These are phyloP conservation scores for Telopea speciosissima DNA, from an alignment of 177 flowering plant species.

Conservation along the genomic window DNA sequence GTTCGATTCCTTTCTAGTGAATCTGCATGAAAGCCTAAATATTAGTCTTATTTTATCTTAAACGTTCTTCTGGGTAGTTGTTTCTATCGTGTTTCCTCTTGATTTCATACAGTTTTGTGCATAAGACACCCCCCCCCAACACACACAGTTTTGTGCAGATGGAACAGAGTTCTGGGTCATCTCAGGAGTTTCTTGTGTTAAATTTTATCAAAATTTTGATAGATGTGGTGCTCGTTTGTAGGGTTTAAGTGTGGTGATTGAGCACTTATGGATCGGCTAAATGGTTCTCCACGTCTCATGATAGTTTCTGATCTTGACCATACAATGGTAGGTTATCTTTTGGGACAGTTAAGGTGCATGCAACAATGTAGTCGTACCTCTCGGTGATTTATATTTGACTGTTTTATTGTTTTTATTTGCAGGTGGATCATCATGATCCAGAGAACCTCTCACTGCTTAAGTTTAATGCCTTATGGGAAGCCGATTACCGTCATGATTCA, in stretches of 20 bases:
- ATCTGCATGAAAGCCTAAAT: no score
- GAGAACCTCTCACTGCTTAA: constrained; percentile 80
- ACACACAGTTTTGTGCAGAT: no score
- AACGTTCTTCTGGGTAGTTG: no score
- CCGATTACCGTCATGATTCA: constrained; percentile 74
- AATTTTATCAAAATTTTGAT: background rate
- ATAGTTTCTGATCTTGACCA: constrained; percentile 96
- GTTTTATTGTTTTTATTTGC: constrained; percentile 14
- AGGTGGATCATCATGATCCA: constrained; percentile 96
- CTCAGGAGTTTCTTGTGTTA: no score
- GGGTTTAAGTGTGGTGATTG: constrained; percentile 11
- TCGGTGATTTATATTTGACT: constrained; percentile 1
- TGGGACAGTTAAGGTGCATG: background rate
- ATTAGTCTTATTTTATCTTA: no score
- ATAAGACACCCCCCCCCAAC: no score
- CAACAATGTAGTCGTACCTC: background rate
- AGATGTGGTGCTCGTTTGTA: constrained; percentile 4
- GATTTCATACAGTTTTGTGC: no score
- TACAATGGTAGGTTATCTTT: constrained; percentile 62
- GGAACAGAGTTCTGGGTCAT: no score
- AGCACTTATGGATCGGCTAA: constrained; percentile 59
- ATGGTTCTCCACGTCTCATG: constrained; percentile 65
- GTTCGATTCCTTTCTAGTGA: no score
- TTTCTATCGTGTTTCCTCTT: no score
- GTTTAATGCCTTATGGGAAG: constrained; percentile 97